Base-by-base conservation (phyloP, 2,329 filamentous ascomycete genomes). In the Neofusicoccum kwambonambiense region DNA sequence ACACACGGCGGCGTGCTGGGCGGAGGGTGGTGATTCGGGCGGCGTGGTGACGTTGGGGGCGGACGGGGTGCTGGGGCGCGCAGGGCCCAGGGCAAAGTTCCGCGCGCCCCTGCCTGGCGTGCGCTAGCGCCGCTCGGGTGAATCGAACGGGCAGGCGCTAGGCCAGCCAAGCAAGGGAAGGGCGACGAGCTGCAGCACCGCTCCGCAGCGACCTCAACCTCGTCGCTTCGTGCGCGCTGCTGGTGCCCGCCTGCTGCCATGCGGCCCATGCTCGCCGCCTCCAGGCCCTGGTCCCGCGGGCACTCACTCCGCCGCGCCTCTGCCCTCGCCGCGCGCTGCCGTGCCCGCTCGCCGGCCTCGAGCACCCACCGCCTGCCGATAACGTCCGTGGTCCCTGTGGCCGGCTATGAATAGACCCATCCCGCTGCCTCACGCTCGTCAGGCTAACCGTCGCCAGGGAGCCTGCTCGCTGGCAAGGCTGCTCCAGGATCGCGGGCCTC, bases 91-190 rank as follows among this genome's bases (percentile, higher is more conserved):
- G 37, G 22, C 4, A 17, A 37, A 37, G 31, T n/a, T 37, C 50
- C 50, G 50, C 50, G 34, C 4, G 12, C n/a, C 39, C 39, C 22
- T 34, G 22, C 19, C 37, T 5, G 1, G n/a, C 12, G 15, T 47
- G 56, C 56, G 19, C 35, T 60, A 60, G 56, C 41, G 56, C 27
- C 41, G 56, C 56, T 47, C 56, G 56, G 27, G 15, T 22, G 41
- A 17, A 45, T 35, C 0, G 27, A 60, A 47, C 41, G 39, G 56
- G 56, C 41, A 60, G 56, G 56, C 56, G 56, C 56, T 19, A 37
- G 42, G 41, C 9, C 27, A 12, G 54, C 54, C 54, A 57, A 45
- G 54, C 54, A 44, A 11, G 41, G 7, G 42, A 15, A 19, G 31
- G 15, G 27, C 52, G 37, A 34, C 39, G 22, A 3, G 22, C 22